Evolutionary conservation across 2,329 filamentous ascomycete species (phyloP), one percentile per base, ranked within the genome.

Genomic region (Tolypocladium paradoxum): DNA sequence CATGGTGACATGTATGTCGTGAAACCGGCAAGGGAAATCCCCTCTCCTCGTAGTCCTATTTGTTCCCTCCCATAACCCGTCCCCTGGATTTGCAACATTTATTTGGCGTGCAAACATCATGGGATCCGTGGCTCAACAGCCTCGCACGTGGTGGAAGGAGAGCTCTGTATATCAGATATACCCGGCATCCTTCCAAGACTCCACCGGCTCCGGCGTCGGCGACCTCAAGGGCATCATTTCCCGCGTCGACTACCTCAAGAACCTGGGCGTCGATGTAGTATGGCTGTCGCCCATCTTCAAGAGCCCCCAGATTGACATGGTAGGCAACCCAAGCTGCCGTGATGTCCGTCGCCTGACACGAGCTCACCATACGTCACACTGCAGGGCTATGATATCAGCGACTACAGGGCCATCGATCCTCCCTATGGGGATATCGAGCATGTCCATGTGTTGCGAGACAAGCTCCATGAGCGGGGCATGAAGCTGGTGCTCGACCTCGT

Each of bases 401-500:
- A 90, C 65, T 90, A 90, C 60, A 76, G 79, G 58, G 73, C 70
- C 35, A 83, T 90, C 50, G 76, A 88, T 57, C 73, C 79, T 2
- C 76, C 76, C 18, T 90, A 88, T 57, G 87, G 87, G 18, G 82
- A 82, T 20, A 70, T 90, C 38, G 71, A 72, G 50, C 84, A 90
- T 63, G 79, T 89, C 24, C 83, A 88, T 49, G 65, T 70, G 1
- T 68, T 90, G 52, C 83, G 84, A 51, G 66, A 79, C 48, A 76
- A 76, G 27, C 76, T 82, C 29, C 83, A 88, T 55, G 65, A 75
- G 34, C 72, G 82, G 2, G 79, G 76, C 2, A 86, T 90, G 78
- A 85, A 83, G 63, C 70, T 90, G 12, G 76, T 90, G 24, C 77
- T 89, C 59, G 86, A 90, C 61, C 69, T 90, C 11, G 87, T 90